A percentile compares a stretch with the other conserved stretches of the same genome.
phyloP scores from a whole-genome alignment of 352 stramenopile genomes.

The Vaucheria bursata region DNA sequence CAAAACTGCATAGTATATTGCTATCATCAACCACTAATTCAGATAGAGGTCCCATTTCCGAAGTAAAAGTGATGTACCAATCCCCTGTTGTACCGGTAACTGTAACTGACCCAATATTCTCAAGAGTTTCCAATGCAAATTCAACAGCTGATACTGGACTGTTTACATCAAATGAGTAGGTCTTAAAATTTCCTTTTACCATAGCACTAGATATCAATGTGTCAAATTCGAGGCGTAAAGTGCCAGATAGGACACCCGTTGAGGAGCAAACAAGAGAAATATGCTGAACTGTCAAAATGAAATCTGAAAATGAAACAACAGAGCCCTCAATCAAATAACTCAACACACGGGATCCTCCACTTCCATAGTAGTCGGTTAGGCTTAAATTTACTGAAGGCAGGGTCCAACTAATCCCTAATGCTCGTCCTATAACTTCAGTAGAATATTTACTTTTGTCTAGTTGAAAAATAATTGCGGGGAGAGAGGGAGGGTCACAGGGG shows the following conservation, averaged over 20 bases:
- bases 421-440: slow-evolving; percentile 17
- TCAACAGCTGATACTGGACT: slow-evolving; percentile 58
- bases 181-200: slow-evolving; percentile 25
- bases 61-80: slow-evolving; percentile 54
- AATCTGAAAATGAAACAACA: slow-evolving; percentile 62
- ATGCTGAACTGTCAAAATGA: slow-evolving; percentile 58
- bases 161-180: slow-evolving; percentile 51
- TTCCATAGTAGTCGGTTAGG: slow-evolving; percentile 23
- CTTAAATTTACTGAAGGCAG: slow-evolving; percentile 16
- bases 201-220: slow-evolving; percentile 16
- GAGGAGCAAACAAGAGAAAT: slow-evolving; percentile 52
- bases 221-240: slow-evolving; percentile 45
- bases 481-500: slow-evolving; percentile 21
- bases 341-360: slow-evolving; percentile 52
- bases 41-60: slow-evolving; percentile 51
- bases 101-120: slow-evolving; percentile 78
- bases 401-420: slow-evolving; percentile 23
- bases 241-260: slow-evolving; percentile 28
- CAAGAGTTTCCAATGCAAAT: slow-evolving; percentile 75
- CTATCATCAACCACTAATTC: slow-evolving; percentile 19
- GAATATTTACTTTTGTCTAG: slow-evolving; percentile 9
- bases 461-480: slow-evolving; percentile 26
- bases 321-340: slow-evolving; percentile 88
- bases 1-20: not conserved
- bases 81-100: slow-evolving; percentile 78